A percentile compares a stretch with the other conserved stretches of the same genome.
These are phyloP conservation scores for Akanthomyces muscarius DNA, from an alignment of 2,329 filamentous ascomycete species.

Conservation along the genomic window DNA sequence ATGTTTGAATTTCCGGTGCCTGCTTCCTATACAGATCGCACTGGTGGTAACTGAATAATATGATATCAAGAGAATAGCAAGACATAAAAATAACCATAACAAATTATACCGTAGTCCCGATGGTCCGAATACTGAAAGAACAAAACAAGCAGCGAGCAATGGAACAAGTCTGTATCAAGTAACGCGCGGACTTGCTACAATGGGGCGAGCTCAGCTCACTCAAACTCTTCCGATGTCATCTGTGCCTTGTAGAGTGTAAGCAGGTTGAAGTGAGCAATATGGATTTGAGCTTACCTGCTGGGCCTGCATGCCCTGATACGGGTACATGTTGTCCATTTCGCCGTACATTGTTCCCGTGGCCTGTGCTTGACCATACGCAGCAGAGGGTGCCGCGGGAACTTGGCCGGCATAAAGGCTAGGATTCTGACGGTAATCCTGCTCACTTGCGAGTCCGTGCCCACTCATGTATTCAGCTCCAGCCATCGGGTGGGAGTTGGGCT, in stretches of 20 bases:
- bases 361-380: constrained; percentile 72
- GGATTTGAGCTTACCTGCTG: constrained; percentile 63
- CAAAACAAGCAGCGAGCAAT: neutral
- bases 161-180: neutral
- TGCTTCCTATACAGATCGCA: constrained; percentile 6
- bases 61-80: neutral
- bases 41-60: neutral
- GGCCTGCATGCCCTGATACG: constrained; percentile 73
- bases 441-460: constrained; percentile 60
- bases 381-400: constrained; percentile 67
- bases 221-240: constrained; percentile 45
- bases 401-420: constrained; percentile 78
- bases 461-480: constrained; percentile 59
- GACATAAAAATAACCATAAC: neutral
- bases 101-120: neutral
- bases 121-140: neutral
- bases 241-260: constrained; percentile 33
- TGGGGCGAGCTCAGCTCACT: constrained; percentile 26
- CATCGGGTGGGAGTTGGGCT: constrained; percentile 55
- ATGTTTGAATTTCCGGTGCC: neutral
- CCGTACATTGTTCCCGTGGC: constrained; percentile 67
- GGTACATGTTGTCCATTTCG: constrained; percentile 80
- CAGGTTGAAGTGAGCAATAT: neutral
- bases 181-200: neutral
- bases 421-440: constrained; percentile 76